A percentile compares a stretch with the other conserved stretches of the same genome.
Evolutionary conservation across 352 stramenopile species (phyloP).

Genomic region (Elongisporangium undulatum): DNA sequence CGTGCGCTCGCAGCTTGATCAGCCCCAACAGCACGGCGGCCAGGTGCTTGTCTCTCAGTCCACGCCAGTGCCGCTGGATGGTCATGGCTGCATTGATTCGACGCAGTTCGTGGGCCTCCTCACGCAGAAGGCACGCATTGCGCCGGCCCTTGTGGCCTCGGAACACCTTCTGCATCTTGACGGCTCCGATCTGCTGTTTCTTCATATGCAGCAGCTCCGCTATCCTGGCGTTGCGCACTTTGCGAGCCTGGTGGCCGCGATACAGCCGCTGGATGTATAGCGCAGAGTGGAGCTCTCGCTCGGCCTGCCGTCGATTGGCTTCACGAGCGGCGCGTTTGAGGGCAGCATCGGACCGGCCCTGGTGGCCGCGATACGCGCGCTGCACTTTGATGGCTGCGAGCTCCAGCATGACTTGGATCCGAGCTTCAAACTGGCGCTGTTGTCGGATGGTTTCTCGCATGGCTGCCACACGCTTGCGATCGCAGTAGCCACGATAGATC

Average conservation of each 20-base stretch:
- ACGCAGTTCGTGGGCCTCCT: constrained; percentile 30
- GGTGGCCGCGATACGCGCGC: constrained; percentile 59
- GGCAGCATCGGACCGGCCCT: constrained; percentile 39
- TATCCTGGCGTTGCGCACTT: constrained; percentile 33
- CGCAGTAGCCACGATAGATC: constrained; percentile 63
- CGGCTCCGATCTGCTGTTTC: constrained; percentile 39
- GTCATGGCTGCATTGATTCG: constrained; percentile 53
- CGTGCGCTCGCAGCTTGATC: constrained; percentile 52
- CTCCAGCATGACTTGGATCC: constrained; percentile 51
- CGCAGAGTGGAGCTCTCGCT: constrained; percentile 36
- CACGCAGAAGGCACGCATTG: constrained; percentile 28
- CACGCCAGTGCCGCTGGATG: constrained; percentile 77
- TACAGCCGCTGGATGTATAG: constrained; percentile 76
- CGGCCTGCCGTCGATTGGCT: constrained; percentile 32
- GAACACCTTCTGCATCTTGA: constrained; percentile 66
- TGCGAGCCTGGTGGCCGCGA: constrained; percentile 56
- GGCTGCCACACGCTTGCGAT: constrained; percentile 27
- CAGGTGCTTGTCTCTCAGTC: constrained; percentile 72
- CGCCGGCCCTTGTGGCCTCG: constrained; percentile 50
- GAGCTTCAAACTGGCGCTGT: constrained; percentile 42
- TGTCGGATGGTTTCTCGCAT: constrained; percentile 42
- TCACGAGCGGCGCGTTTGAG: constrained; percentile 46
- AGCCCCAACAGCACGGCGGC: constrained; percentile 63
- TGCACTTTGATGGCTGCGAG: constrained; percentile 69
- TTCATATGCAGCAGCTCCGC: constrained; percentile 45